These are phyloP conservation scores for Passalora sequoiae DNA, from an alignment of 2,329 filamentous ascomycete species.

Conservation along the genomic window DNA sequence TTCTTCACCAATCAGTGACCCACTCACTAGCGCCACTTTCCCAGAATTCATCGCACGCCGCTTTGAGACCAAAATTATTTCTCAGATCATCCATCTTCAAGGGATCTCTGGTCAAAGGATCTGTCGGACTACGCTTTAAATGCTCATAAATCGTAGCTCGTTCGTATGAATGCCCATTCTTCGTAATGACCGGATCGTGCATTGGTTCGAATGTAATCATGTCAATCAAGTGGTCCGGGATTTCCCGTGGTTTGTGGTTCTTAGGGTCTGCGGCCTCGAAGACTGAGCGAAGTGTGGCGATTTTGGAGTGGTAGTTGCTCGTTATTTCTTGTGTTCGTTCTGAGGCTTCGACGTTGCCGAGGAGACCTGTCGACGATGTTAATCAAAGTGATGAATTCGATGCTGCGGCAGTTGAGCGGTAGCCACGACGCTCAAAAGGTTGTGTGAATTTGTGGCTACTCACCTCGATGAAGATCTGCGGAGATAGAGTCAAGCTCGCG, in stretches of 20 bases:
- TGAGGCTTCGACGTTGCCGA: constrained; percentile 41
- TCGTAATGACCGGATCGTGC: constrained; percentile 54
- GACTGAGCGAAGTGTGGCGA: constrained; percentile 41
- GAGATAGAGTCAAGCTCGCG: constrained; percentile 36
- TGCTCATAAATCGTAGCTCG: constrained; percentile 80
- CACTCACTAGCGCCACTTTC: constrained; percentile 86
- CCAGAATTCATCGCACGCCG: constrained; percentile 80
- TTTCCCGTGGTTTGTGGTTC: constrained; percentile 47
- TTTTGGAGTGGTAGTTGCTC: constrained; percentile 37
- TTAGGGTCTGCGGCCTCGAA: constrained; percentile 46
- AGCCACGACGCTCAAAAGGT: no score
- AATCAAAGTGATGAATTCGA: no score
- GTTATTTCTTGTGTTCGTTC: constrained; percentile 47
- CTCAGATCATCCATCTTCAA: constrained; percentile 65
- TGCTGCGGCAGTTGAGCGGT: no score
- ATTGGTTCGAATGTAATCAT: constrained; percentile 44
- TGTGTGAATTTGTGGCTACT: no score
- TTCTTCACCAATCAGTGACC: constrained; percentile 37
- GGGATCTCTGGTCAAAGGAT: constrained; percentile 78
- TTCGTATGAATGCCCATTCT: constrained; percentile 87
- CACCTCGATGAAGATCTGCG: constrained; percentile 26
- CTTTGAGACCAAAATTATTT: constrained; percentile 73
- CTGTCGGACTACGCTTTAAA: constrained; percentile 65
- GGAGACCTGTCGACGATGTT: no score
- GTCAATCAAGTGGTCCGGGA: constrained; percentile 73